A percentile compares a stretch with the other conserved stretches of the same genome.
phyloP scores from a whole-genome alignment of 805 yeast genomes.

The Metschnikowia koreensis region DNA sequence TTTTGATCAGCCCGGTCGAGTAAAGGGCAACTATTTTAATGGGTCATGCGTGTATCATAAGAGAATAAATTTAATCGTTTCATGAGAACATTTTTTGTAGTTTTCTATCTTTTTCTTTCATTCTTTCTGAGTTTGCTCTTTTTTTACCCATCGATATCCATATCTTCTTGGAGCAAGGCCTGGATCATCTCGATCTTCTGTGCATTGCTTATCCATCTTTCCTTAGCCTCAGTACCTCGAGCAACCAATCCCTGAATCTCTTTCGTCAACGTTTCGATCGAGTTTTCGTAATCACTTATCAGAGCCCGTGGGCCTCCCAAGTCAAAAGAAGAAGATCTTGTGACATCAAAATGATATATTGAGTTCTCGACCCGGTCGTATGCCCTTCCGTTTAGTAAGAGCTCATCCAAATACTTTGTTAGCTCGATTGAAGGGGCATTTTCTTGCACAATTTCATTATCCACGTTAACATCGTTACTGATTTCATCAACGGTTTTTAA shows the following conservation, averaged over 20 bases:
- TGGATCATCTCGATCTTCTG: constrained; percentile 28
- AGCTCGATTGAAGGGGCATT: constrained; percentile 16
- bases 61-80: not conserved
- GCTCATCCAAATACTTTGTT: constrained; percentile 20
- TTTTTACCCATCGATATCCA: constrained; percentile 9
- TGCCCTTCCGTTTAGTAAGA: constrained; percentile 21
- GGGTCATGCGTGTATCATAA: constrained; percentile 7
- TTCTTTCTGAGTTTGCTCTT: not conserved
- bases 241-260: constrained; percentile 30
- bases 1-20: constrained; percentile 58
- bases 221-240: constrained; percentile 33
- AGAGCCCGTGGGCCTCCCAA: constrained; percentile 17
- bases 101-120: not conserved
- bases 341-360: constrained; percentile 25
- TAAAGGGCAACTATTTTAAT: not conserved
- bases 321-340: constrained; percentile 22
- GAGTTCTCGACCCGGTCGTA: constrained; percentile 22
- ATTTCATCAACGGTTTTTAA: constrained; percentile 19
- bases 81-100: not conserved
- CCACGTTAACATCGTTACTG: constrained; percentile 3
- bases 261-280: constrained; percentile 23
- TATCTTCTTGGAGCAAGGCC: constrained; percentile 19
- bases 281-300: constrained; percentile 31
- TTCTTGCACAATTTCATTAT: not conserved
- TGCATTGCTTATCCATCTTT: constrained; percentile 37